A percentile compares a stretch with the other conserved stretches of the same genome.
Conservation (phyloP, 352 stramenopile species). For the Globisporangium echinulatum region DNA sequence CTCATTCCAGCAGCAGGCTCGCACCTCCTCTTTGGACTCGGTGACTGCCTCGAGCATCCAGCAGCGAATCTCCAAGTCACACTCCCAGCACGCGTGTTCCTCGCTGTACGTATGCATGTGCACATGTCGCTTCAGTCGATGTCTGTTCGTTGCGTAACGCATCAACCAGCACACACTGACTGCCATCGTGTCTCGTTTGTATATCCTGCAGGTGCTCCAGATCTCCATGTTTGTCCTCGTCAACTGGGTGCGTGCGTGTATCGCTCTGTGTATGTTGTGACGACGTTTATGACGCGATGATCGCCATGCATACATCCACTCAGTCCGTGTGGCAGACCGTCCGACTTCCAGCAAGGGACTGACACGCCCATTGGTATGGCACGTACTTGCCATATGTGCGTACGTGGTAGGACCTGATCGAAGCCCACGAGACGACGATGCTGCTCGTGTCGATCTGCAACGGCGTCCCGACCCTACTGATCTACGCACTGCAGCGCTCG, state of each 20-base stretch:
- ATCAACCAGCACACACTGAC: background rate
- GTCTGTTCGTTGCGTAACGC: background rate
- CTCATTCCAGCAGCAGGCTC: conserved; percentile 62
- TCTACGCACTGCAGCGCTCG: conserved; percentile 64
- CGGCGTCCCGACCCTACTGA: conserved; percentile 56
- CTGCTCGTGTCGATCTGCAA: conserved; percentile 67
- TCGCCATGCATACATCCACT: too few relatives aligned
- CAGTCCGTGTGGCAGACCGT: too few relatives aligned
- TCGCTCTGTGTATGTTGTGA: too few relatives aligned
- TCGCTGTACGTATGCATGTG: conserved; percentile 24
- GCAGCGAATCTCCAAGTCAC: conserved; percentile 65
- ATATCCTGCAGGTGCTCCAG: conserved; percentile 45
- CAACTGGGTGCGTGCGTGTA: conserved; percentile 31
- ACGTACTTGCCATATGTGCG: background rate
- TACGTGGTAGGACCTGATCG: conserved; percentile 42
- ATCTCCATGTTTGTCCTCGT: conserved; percentile 72
- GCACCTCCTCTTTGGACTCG: conserved; percentile 70
- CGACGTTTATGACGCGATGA: too few relatives aligned
- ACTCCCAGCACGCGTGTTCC: conserved; percentile 56
- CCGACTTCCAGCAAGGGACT: too few relatives aligned
- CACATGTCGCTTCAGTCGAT: too few relatives aligned
- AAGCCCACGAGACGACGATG: conserved; percentile 63
- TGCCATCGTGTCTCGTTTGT: background rate
- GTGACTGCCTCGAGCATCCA: conserved; percentile 66
- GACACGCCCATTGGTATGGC: background rate